phyloP scores from a whole-genome alignment of 2,329 filamentous ascomycete genomes.

The Chaetomiaceae sp. region DNA sequence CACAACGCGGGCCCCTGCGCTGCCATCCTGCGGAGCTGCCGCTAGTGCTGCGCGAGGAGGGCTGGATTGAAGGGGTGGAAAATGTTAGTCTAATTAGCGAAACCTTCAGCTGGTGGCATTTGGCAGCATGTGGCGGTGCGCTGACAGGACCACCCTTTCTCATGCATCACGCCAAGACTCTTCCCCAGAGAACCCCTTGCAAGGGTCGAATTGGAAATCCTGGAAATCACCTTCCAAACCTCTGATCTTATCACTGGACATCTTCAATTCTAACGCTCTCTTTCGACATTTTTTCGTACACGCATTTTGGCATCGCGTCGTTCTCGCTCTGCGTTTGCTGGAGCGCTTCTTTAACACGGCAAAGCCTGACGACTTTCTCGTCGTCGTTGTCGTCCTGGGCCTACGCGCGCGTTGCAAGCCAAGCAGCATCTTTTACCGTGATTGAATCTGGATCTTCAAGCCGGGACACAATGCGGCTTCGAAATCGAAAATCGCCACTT shows the following conservation, averaged over 20 bases:
- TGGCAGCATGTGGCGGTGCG: slow-evolving; percentile 19
- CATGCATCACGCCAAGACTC: slow-evolving; percentile 20
- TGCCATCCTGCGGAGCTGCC: too few relatives aligned
- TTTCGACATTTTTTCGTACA: background rate
- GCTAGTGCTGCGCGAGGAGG: too few relatives aligned
- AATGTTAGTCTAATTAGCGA: too few relatives aligned
- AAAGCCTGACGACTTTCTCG: background rate
- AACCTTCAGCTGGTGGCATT: too few relatives aligned
- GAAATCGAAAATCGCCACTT: slow-evolving; percentile 49
- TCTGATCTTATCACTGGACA: background rate
- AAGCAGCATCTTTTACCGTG: background rate
- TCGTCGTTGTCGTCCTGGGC: background rate
- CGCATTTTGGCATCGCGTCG: background rate
- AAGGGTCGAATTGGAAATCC: slow-evolving; percentile 5
- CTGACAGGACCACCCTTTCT: slow-evolving; percentile 14
- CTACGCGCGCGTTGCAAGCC: background rate
- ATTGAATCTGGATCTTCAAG: background rate
- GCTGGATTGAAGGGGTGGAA: too few relatives aligned
- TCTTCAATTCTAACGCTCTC: slow-evolving; percentile 13
- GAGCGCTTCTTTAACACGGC: background rate
- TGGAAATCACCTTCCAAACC: background rate
- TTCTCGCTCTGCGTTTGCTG: background rate
- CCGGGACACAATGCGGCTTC: slow-evolving; percentile 53
- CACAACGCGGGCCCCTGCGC: too few relatives aligned
- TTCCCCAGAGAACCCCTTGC: slow-evolving; percentile 15